A percentile compares a stretch with the other conserved stretches of the same genome.
These are phyloP conservation scores for Brettanomyces sp. DNA, from an alignment of 805 yeast species.

Conservation along the genomic window DNA sequence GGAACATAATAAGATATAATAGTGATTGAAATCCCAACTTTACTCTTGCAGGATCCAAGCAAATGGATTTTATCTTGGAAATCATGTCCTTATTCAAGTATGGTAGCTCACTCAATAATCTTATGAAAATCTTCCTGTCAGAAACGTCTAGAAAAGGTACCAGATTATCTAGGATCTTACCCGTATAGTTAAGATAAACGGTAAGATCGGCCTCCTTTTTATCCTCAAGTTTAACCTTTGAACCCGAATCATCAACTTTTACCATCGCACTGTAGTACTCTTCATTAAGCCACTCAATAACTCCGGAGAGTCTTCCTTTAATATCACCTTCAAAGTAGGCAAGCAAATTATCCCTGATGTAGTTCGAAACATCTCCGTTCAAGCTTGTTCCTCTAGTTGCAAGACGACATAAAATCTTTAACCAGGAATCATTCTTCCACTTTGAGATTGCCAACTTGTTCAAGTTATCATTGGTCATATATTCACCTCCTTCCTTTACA, in stretches of 20 bases:
- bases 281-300: slow-evolving; percentile 90
- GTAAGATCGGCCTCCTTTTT: slow-evolving; percentile 5
- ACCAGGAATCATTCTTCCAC: slow-evolving; percentile 66
- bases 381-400: slow-evolving; percentile 70
- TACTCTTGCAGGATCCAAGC: slow-evolving; percentile 78
- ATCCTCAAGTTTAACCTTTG: slow-evolving; percentile 6
- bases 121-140: slow-evolving; percentile 72
- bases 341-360: slow-evolving; percentile 62
- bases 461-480: slow-evolving; percentile 27
- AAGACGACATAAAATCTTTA: slow-evolving; percentile 60
- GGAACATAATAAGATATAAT: slow-evolving; percentile 75
- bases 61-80: slow-evolving; percentile 56
- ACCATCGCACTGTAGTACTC: slow-evolving; percentile 70
- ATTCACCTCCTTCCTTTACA: slow-evolving; percentile 18
- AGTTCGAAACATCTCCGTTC: slow-evolving; percentile 37
- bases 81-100: slow-evolving; percentile 56
- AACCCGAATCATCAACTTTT: slow-evolving; percentile 11
- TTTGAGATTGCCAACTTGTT: slow-evolving; percentile 42
- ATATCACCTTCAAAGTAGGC: slow-evolving; percentile 68
- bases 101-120: slow-evolving; percentile 84
- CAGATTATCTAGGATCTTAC: slow-evolving; percentile 62
- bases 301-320: slow-evolving; percentile 59
- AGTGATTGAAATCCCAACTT: slow-evolving; percentile 76
- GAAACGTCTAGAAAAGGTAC: slow-evolving; percentile 76
- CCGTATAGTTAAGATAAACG: slow-evolving; percentile 60